These are phyloP conservation scores for Vigna hirtella DNA, from an alignment of 306 rosid genomes.

Conservation along the genomic window DNA sequence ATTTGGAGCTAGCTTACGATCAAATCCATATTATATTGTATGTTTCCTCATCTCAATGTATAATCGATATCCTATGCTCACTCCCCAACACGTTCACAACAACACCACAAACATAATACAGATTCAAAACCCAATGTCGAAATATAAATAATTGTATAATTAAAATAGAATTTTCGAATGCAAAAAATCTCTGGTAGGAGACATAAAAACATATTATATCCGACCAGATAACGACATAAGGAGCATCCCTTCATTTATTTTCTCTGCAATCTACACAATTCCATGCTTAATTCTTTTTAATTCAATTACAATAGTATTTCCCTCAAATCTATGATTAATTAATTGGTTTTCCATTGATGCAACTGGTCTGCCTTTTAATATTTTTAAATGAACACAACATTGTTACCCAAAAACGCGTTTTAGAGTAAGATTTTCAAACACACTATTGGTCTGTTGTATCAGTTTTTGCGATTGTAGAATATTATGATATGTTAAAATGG, in stretches of 20 bases:
- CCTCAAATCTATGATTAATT: slow-evolving; percentile 1
- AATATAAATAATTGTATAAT: neutral
- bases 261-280: slow-evolving; percentile 2
- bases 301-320: neutral
- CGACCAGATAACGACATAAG: slow-evolving; percentile 50
- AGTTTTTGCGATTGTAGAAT: neutral
- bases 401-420: slow-evolving; percentile 31
- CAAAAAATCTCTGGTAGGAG: slow-evolving; percentile 17
- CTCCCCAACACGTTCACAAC: slow-evolving; percentile 24
- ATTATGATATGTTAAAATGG: neutral
- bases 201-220: slow-evolving; percentile 38
- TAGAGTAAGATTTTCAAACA: slow-evolving; percentile 6
- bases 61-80: slow-evolving; percentile 60
- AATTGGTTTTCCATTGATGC: neutral
- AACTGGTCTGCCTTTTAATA: neutral
- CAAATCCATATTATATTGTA: slow-evolving; percentile 45
- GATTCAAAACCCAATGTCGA: slow-evolving; percentile 46
- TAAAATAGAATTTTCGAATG: neutral
- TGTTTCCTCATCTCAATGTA: slow-evolving; percentile 50
- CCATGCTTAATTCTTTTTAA: neutral
- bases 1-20: slow-evolving; percentile 55
- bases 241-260: slow-evolving; percentile 4
- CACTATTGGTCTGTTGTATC: too few species aligned
- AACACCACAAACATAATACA: slow-evolving; percentile 44
- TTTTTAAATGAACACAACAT: neutral